Evolutionary conservation across 208 protist genomes (phyloP).

Genomic region (Crithidia acanthocephali): DNA sequence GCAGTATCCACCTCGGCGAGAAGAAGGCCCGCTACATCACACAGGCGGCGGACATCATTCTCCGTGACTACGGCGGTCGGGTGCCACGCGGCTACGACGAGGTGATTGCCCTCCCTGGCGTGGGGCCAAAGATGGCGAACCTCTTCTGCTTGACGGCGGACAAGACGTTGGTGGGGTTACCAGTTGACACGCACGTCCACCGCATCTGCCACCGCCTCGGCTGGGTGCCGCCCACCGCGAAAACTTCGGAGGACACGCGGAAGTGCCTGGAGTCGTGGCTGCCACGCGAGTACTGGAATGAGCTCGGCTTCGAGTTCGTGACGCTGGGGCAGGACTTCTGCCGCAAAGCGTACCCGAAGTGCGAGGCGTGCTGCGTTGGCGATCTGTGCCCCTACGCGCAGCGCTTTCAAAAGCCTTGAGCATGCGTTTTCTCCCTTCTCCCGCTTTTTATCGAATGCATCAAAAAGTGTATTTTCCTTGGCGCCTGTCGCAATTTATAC

Average conservation of each 20-base stretch:
- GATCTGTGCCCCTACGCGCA: conserved; percentile 39
- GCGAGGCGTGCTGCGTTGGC: conserved; percentile 49
- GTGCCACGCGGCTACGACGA: conserved; percentile 65
- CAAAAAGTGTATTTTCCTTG: no score
- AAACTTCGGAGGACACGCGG: conserved; percentile 89
- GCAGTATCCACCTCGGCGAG: conserved; percentile 84
- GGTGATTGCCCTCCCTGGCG: conserved; percentile 84
- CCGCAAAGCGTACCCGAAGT: conserved; percentile 59
- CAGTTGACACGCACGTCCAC: conserved; percentile 95
- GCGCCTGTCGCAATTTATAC: no score
- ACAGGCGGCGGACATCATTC: conserved; percentile 51
- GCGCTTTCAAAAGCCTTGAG: not conserved
- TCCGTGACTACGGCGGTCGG: conserved; percentile 63
- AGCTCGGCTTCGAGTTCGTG: conserved; percentile 90
- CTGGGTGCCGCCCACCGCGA: conserved; percentile 79
- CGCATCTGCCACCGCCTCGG: conserved; percentile 85
- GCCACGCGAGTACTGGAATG: conserved; percentile 77
- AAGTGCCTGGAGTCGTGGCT: conserved; percentile 93
- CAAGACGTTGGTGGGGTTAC: conserved; percentile 79
- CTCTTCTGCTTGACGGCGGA: conserved; percentile 74
- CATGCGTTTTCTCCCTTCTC: no score
- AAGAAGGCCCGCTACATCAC: conserved; percentile 90
- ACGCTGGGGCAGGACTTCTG: conserved; percentile 95
- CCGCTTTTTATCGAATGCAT: no score
- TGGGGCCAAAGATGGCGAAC: conserved; percentile 95